These are phyloP conservation scores for Suillus subluteus DNA, from an alignment of 768 basidiomycete species.

Conservation along the genomic window DNA sequence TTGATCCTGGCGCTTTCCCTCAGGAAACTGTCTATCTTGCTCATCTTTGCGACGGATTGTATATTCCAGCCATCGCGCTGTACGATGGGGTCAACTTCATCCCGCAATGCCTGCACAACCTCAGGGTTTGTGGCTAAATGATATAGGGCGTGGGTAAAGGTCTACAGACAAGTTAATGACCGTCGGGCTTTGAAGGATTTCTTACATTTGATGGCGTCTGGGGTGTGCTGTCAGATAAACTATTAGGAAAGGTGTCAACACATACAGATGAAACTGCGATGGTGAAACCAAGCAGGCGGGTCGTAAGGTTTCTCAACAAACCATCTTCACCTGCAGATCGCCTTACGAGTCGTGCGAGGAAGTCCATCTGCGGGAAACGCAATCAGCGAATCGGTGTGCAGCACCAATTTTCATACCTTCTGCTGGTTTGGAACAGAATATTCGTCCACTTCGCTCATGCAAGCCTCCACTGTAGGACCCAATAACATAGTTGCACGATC, in stretches of 20 bases:
- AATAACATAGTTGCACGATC: slow-evolving; percentile 21
- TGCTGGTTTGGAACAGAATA: slow-evolving; percentile 35
- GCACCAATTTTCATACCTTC: slow-evolving; percentile 23
- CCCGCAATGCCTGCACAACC: slow-evolving; percentile 38
- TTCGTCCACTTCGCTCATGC: slow-evolving; percentile 25
- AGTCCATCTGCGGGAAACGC: slow-evolving; percentile 28
- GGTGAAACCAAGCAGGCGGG: slow-evolving; percentile 20
- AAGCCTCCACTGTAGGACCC: slow-evolving; percentile 35
- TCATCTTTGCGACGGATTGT: slow-evolving; percentile 31
- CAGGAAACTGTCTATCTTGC: slow-evolving; percentile 45
- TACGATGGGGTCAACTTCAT: slow-evolving; percentile 39
- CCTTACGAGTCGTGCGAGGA: slow-evolving; percentile 38
- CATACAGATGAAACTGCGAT: slow-evolving; percentile 29
- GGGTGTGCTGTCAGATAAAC: not conserved
- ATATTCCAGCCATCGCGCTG: slow-evolving; percentile 35
- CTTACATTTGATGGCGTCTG: slow-evolving; percentile 27
- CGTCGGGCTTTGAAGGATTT: not conserved
- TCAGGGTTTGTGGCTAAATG: slow-evolving; percentile 40
- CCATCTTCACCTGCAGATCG: slow-evolving; percentile 24
- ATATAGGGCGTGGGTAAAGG: slow-evolving; percentile 38
- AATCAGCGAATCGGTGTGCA: not conserved
- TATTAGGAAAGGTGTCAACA: not conserved
- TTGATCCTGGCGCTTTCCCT: slow-evolving; percentile 39
- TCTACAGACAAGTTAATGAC: slow-evolving; percentile 20
- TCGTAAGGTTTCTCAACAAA: slow-evolving; percentile 26